Conservation (phyloP, 2,329 filamentous ascomycete genomes). For the Stachybotrys elegans region DNA sequence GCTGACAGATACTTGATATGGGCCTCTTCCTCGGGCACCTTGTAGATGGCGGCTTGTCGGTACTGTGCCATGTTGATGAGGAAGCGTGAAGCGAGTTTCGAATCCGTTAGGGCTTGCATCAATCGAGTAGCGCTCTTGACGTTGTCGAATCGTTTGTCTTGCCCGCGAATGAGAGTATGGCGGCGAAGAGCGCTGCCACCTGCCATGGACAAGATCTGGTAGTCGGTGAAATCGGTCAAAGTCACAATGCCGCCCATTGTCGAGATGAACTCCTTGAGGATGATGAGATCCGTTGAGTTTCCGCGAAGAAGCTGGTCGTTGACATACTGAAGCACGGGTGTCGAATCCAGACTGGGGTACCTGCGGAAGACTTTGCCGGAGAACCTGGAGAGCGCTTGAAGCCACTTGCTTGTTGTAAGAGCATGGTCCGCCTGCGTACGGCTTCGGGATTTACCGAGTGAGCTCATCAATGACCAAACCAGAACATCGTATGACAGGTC, state of each 20-base stretch:
- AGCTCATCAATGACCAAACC: conserved; percentile 85
- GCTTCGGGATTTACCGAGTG: conserved; percentile 57
- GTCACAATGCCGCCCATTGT: conserved; percentile 93
- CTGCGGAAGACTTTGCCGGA: conserved; percentile 84
- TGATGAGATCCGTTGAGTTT: conserved; percentile 85
- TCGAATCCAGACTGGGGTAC: conserved; percentile 77
- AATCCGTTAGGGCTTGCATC: conserved; percentile 72
- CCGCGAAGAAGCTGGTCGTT: conserved; percentile 75
- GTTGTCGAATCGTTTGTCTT: conserved; percentile 76
- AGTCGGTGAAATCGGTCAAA: conserved; percentile 81
- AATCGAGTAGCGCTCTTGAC: conserved; percentile 72
- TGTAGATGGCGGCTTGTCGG: conserved; percentile 78
- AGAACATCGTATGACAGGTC: conserved; percentile 88
- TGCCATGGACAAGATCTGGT: conserved; percentile 81
- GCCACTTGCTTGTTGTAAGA: conserved; percentile 81
- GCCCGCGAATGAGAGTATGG: conserved; percentile 73
- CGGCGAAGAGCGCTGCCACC: conserved; percentile 75
- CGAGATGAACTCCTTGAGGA: conserved; percentile 82
- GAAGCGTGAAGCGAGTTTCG: conserved; percentile 72
- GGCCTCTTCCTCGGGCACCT: conserved; percentile 62
- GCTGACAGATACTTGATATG: conserved; percentile 87
- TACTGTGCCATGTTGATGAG: conserved; percentile 91
- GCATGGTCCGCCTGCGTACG: conserved; percentile 58
- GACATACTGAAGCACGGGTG: conserved; percentile 85
- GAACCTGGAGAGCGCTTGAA: conserved; percentile 85